Base-by-base conservation (phyloP, 257 asterid genomes). In the Nicotiana noctiflora region DNA sequence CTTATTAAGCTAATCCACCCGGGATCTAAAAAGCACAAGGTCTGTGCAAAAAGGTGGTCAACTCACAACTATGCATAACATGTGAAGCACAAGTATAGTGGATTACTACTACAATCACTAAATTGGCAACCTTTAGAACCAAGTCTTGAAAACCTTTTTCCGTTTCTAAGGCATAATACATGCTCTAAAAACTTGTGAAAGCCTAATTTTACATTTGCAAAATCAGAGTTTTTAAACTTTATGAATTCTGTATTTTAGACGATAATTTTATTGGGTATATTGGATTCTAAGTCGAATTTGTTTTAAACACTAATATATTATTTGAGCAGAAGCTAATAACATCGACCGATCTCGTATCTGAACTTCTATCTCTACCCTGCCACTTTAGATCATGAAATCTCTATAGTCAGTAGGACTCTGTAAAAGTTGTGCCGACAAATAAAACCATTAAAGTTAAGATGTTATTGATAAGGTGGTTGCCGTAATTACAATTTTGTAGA, bases 11-110 rank as follows among this genome's bases (percentile, higher is more conserved):
- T 68, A 37, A 9, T 44, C 57, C 56, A 12, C 32, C 5, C 34
- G 13, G 76, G 55, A 68, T 68, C 76, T 68, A 56, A 68, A 68
- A 68, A 68, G 32, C 13, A n/a, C 12, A 68, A 40, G 12, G 32
- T 2, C 56, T 40, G 4, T 44, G 11, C 46, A 5, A 32, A 67
- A 44, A 82, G 66, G 81, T 25, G 76, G 86, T 85, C 85, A 85
- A 85, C 82, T 78, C 46, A 25, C 32, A 27, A 37, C 61, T 63
- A 66, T 77, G 72, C 55, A 81, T 81, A 81, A 81, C 87, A 81
- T 81, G 85, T 79, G 81, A 62, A 80, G 79, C 75, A 75, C 81
- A 23, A n/a, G 25, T 62, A 80, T 67, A 23, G 52, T 62, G 76
- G 62, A 15, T 3, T 51, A 8, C 27, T 51, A 40, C 44, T 60